These are phyloP conservation scores for Phaseolus lunatus DNA, from an alignment of 306 rosid species.

Conservation along the genomic window DNA sequence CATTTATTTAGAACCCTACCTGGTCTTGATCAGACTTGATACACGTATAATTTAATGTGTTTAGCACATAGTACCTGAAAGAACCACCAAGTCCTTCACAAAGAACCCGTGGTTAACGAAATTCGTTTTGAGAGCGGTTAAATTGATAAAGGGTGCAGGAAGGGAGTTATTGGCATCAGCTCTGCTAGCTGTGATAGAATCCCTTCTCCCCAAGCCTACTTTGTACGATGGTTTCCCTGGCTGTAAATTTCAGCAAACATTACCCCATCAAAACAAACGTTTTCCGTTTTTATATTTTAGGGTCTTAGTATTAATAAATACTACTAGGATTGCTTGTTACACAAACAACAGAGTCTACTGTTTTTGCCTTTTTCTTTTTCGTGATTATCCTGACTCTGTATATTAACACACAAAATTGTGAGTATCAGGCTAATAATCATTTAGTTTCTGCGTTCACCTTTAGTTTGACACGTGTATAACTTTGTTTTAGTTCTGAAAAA, in stretches of 20 bases:
- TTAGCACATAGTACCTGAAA: conserved; percentile 48
- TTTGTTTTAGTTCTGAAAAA: not conserved
- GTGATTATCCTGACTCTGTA: not conserved
- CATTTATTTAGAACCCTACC: not conserved
- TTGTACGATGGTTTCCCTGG: conserved; percentile 60
- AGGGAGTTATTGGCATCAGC: conserved; percentile 53
- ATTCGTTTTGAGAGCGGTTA: conserved; percentile 42
- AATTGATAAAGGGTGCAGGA: conserved; percentile 44
- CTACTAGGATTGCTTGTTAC: conserved; percentile 35
- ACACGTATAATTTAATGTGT: not conserved
- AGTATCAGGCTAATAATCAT: not conserved
- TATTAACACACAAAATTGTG: no score
- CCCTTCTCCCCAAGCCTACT: conserved; percentile 63
- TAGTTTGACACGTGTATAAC: not conserved
- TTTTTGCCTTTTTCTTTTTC: not conserved
- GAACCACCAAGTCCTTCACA: conserved; percentile 53
- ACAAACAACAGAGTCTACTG: conserved; percentile 56
- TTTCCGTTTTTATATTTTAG: not conserved
- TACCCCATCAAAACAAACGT: not conserved
- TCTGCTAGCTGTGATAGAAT: conserved; percentile 59
- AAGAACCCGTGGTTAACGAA: conserved; percentile 50
- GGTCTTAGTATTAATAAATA: not conserved
- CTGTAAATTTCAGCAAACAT: conserved; percentile 37
- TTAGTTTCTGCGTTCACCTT: not conserved
- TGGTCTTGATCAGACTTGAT: not conserved